phyloP scores from a whole-genome alignment of 306 rosid genomes.

The Citrullus colocynthis region DNA sequence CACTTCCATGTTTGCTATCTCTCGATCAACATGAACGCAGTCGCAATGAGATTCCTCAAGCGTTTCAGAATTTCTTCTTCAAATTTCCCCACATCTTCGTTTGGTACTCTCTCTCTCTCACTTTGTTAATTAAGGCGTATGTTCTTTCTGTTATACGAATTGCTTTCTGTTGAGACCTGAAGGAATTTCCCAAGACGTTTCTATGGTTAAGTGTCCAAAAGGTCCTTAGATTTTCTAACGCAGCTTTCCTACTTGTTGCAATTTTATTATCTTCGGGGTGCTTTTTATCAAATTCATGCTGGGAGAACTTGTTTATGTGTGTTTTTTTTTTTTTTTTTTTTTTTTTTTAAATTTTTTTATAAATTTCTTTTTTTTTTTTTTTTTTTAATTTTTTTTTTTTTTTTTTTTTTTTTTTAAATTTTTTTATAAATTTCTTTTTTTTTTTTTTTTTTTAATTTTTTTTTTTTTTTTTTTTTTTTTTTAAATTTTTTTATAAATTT shows the following conservation, averaged over 20 bases:
- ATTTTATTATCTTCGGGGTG: not conserved
- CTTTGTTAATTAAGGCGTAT: not conserved
- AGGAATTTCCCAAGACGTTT: not conserved
- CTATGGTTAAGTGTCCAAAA: not conserved
- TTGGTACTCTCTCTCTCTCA: constrained; percentile 28
- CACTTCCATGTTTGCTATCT: not conserved
- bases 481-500: too few species aligned
- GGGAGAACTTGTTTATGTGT: not conserved
- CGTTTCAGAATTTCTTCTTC: constrained; percentile 28
- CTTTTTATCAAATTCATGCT: not conserved
- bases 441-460: too few species aligned
- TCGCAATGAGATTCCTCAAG: constrained; percentile 34
- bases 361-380: too few species aligned
- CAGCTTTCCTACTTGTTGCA: too few species aligned
- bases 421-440: too few species aligned
- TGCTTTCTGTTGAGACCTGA: not conserved
- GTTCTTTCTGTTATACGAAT: not conserved
- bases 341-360: too few species aligned
- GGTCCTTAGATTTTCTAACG: not conserved
- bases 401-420: too few species aligned
- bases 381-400: too few species aligned
- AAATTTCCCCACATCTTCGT: constrained; percentile 17
- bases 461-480: too few species aligned
- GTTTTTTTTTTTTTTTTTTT: not conserved
- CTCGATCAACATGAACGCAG: constrained; percentile 35